Evolutionary conservation across 2,329 filamentous ascomycete genomes (phyloP).

Genomic region (Talaromyces rugulosus): DNA sequence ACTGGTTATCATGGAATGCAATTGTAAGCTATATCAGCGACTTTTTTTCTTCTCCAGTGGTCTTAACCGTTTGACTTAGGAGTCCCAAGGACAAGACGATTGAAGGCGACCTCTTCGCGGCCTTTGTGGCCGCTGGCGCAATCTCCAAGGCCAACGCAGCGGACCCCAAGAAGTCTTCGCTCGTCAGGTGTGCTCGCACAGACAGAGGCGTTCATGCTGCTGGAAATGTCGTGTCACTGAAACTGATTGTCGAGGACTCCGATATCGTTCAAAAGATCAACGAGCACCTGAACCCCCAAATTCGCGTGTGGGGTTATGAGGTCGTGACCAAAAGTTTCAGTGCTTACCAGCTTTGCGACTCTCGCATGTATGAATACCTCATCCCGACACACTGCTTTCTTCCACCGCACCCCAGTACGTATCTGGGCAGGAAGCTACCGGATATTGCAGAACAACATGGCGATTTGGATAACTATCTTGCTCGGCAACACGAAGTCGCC

Average conservation of each 20-base stretch:
- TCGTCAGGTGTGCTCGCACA: constrained; percentile 89
- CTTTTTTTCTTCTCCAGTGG: background rate
- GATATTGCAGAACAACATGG: constrained; percentile 70
- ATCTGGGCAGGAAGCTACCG: constrained; percentile 76
- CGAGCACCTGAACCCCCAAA: constrained; percentile 75
- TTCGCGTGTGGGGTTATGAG: constrained; percentile 91
- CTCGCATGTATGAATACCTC: constrained; percentile 93
- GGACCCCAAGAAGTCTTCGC: constrained; percentile 91
- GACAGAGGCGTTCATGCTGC: constrained; percentile 97
- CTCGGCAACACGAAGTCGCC: constrained; percentile 70
- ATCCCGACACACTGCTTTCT: constrained; percentile 90
- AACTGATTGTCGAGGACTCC: constrained; percentile 89
- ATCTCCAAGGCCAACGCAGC: constrained; percentile 96
- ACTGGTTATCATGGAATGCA: constrained; percentile 98
- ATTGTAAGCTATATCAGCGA: constrained; percentile 47
- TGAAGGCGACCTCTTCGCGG: constrained; percentile 89
- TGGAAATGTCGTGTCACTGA: constrained; percentile 90
- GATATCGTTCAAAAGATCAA: constrained; percentile 92
- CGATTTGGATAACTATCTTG: constrained; percentile 63
- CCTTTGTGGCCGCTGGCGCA: constrained; percentile 84
- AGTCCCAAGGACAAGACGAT: constrained; percentile 76
- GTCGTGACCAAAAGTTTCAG: constrained; percentile 87
- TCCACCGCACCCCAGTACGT: constrained; percentile 86
- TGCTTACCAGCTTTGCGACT: constrained; percentile 92
- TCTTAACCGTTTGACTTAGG: constrained; percentile 21